Evolutionary conservation across 2,329 filamentous ascomycete genomes (phyloP).

Genomic region (Sporothrix globosa): DNA sequence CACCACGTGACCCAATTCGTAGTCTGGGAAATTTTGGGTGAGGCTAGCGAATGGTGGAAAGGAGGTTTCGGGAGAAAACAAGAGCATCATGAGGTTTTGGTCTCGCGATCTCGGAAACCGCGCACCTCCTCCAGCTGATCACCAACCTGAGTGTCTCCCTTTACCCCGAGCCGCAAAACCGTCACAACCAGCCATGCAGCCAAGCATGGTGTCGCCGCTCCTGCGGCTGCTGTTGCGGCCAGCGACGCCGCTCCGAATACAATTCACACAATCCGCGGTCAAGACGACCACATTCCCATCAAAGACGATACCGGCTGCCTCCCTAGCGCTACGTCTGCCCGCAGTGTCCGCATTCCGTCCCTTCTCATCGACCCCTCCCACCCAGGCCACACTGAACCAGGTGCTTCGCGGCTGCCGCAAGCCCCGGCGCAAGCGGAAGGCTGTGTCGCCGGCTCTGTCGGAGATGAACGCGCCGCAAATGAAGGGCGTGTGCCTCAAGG

Average conservation of each 20-base stretch:
- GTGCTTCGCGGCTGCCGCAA: constrained; percentile 76
- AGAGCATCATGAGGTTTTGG: not conserved
- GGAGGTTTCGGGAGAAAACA: not conserved
- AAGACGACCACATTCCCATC: not conserved
- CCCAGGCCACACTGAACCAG: constrained; percentile 71
- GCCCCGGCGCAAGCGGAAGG: constrained; percentile 78
- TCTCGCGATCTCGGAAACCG: constrained; percentile 9
- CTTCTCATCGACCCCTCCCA: constrained; percentile 51
- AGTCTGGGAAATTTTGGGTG: not conserved
- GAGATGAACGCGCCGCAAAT: constrained; percentile 72
- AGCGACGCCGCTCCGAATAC: constrained; percentile 40
- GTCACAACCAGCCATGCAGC: constrained; percentile 27
- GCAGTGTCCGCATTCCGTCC: constrained; percentile 39
- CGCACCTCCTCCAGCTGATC: not conserved
- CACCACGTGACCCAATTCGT: constrained; percentile 6
- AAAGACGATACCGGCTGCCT: constrained; percentile 38
- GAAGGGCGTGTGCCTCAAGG: constrained; percentile 95
- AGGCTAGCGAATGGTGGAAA: constrained; percentile 11
- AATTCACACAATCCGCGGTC: constrained; percentile 28
- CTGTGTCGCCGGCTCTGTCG: constrained; percentile 81
- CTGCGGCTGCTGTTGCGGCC: constrained; percentile 44
- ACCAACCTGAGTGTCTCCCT: not conserved
- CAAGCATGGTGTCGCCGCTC: constrained; percentile 44
- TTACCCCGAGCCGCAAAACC: not conserved
- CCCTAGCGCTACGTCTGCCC: constrained; percentile 33